Evolutionary conservation across 169 alveolate species (phyloP).

Genomic region (Plasmodium sp.): DNA sequence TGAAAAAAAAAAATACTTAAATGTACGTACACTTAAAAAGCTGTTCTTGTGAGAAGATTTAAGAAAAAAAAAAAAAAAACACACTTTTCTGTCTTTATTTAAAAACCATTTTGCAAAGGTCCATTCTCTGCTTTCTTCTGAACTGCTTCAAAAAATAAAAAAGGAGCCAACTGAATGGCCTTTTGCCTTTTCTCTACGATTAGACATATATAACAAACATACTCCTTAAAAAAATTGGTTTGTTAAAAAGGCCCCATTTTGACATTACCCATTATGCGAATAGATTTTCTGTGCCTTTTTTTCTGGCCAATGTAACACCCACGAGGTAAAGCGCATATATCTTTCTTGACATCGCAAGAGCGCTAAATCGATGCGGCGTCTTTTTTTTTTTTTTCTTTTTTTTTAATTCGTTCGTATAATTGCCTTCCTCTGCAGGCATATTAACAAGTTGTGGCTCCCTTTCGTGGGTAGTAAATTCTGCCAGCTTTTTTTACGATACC

Average conservation of each 20-base stretch:
- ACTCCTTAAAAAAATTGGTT: neutral
- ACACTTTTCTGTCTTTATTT: neutral
- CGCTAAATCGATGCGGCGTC: neutral
- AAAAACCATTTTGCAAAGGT: neutral
- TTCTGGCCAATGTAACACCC: neutral
- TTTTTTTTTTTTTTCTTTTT: neutral
- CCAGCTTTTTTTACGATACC: neutral
- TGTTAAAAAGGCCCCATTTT: neutral
- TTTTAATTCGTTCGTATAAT: neutral
- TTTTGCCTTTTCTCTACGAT: neutral
- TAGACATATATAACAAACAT: conserved; percentile 4
- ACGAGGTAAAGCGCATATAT: neutral
- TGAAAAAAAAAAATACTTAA: neutral
- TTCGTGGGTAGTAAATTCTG: neutral
- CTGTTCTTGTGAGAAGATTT: neutral
- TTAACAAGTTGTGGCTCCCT: neutral
- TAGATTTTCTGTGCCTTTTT: neutral
- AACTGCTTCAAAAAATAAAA: neutral
- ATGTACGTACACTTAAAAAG: conserved; percentile 46
- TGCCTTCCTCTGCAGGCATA: neutral
- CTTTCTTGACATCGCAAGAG: neutral
- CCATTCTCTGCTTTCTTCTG: neutral
- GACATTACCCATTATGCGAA: neutral
- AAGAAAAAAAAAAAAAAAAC: neutral
- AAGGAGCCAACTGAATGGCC: neutral